A percentile compares a stretch with the other conserved stretches of the same genome.
These are phyloP conservation scores for Hanseniaspora vineae DNA, from an alignment of 805 yeast species.

Conservation along the genomic window DNA sequence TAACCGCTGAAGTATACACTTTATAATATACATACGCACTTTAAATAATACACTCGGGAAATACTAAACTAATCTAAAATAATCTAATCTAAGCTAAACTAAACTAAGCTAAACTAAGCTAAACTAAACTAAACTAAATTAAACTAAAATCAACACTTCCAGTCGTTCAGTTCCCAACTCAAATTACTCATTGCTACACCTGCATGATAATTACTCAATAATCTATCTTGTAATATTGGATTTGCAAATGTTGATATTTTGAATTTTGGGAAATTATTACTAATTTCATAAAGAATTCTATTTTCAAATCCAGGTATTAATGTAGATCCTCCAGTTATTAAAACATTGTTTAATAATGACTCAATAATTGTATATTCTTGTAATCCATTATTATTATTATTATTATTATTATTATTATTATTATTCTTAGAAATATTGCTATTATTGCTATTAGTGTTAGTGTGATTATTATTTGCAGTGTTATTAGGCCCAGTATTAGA, in stretches of 20 bases:
- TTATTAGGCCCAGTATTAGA: not conserved
- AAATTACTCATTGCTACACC: slow-evolving; percentile 30
- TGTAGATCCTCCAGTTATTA: slow-evolving; percentile 71
- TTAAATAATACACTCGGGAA: too few relatives aligned
- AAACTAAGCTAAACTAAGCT: too few relatives aligned
- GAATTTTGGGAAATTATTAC: slow-evolving; percentile 63
- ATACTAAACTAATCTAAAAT: too few relatives aligned
- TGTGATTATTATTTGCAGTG: too few relatives aligned
- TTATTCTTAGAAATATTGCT: not conserved
- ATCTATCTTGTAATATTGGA: slow-evolving; percentile 63
- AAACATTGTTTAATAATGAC: slow-evolving; percentile 39
- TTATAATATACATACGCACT: too few relatives aligned
- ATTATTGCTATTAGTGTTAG: not conserved
- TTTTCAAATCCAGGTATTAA: slow-evolving; percentile 73
- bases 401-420: not conserved
- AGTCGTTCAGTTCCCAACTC: slow-evolving; percentile 21
- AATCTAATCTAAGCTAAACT: too few relatives aligned
- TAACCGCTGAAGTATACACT: too few relatives aligned
- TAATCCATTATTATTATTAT: slow-evolving; percentile 1
- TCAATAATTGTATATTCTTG: not conserved
- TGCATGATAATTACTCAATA: slow-evolving; percentile 75
- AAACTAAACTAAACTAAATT: too few relatives aligned
- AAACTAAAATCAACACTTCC: slow-evolving; percentile 9
- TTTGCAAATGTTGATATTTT: slow-evolving; percentile 76
- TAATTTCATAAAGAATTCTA: slow-evolving; percentile 57